Percentiles rank a stretch among this genome's conserved stretches.
Evolutionary conservation across 768 basidiomycete genomes (phyloP).

Genomic region (Leucocoprinus leucothites): DNA sequence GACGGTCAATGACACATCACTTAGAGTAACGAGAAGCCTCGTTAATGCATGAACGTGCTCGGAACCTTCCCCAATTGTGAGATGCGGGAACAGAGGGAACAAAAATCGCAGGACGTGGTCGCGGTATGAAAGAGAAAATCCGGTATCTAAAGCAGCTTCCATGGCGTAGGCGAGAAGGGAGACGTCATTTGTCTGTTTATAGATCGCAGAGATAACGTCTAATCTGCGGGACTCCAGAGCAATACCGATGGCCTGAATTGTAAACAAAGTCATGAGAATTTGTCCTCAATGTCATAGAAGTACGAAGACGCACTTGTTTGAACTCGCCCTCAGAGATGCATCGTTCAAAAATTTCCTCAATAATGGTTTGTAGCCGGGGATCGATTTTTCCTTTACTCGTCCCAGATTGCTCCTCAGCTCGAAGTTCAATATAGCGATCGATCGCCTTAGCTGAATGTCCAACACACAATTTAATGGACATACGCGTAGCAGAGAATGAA

Average conservation of each 20-base stretch:
- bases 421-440: constrained; percentile 82
- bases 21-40: constrained; percentile 85
- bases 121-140: constrained; percentile 82
- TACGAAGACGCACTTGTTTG: constrained; percentile 62
- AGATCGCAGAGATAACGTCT: constrained; percentile 81
- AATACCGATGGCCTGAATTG: constrained; percentile 81
- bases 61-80: constrained; percentile 66
- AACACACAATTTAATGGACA: constrained; percentile 3
- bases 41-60: constrained; percentile 80
- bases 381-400: constrained; percentile 64
- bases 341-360: constrained; percentile 84
- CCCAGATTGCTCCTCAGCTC: constrained; percentile 51
- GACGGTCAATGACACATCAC: constrained; percentile 75
- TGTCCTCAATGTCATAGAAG: constrained; percentile 12
- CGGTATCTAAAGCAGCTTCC: constrained; percentile 87
- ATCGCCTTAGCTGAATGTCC: constrained; percentile 82
- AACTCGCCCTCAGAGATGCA: constrained; percentile 89
- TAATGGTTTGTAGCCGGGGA: constrained; percentile 73
- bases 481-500: not conserved
- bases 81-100: constrained; percentile 82
- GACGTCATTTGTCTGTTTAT: constrained; percentile 69
- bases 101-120: constrained; percentile 77
- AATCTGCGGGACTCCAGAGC: constrained; percentile 89
- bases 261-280: constrained; percentile 1
- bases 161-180: constrained; percentile 86